These are phyloP conservation scores for Colletotrichum karsti DNA, from an alignment of 2,329 filamentous ascomycete genomes.

Conservation along the genomic window DNA sequence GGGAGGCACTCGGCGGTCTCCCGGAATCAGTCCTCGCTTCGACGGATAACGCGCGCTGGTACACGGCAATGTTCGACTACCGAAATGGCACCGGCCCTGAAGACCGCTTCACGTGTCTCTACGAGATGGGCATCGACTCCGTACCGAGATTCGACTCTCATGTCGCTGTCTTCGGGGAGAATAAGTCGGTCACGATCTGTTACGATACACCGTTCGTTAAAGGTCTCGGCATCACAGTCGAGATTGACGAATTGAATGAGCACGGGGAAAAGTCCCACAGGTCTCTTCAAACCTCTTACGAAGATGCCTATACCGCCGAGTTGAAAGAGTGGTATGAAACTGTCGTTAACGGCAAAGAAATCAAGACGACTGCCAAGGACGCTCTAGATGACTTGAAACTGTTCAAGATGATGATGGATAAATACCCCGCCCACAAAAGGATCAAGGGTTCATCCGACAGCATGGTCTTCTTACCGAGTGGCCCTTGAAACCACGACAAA, in stretches of 20 bases:
- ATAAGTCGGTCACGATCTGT: conserved; percentile 54
- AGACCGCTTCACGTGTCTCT: conserved; percentile 38
- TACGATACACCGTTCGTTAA: conserved; percentile 60
- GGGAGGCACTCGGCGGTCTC: conserved; percentile 45
- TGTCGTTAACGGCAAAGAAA: conserved; percentile 29
- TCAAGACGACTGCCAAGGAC: conserved; percentile 36
- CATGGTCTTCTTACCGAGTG: not conserved
- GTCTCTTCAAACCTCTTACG: conserved; percentile 36
- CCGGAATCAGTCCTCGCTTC: not conserved
- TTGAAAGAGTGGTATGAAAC: conserved; percentile 33
- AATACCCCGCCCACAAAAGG: not conserved
- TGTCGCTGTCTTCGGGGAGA: conserved; percentile 53
- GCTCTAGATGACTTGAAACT: conserved; percentile 34
- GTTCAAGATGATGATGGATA: conserved; percentile 33
- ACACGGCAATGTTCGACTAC: not conserved
- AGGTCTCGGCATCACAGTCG: conserved; percentile 51
- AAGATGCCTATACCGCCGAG: conserved; percentile 38
- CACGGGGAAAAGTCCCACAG: conserved; percentile 44
- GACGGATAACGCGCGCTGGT: not conserved
- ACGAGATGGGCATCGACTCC: conserved; percentile 58
- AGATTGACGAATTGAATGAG: conserved; percentile 39
- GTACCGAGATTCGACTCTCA: conserved; percentile 57
- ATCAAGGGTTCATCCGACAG: not conserved
- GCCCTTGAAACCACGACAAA: too few species aligned
- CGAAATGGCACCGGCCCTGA: not conserved